A percentile compares a stretch with the other conserved stretches of the same genome.
phyloP scores from a whole-genome alignment of 495 filamentous ascomycete species.

The Glarea lozoyensis region DNA sequence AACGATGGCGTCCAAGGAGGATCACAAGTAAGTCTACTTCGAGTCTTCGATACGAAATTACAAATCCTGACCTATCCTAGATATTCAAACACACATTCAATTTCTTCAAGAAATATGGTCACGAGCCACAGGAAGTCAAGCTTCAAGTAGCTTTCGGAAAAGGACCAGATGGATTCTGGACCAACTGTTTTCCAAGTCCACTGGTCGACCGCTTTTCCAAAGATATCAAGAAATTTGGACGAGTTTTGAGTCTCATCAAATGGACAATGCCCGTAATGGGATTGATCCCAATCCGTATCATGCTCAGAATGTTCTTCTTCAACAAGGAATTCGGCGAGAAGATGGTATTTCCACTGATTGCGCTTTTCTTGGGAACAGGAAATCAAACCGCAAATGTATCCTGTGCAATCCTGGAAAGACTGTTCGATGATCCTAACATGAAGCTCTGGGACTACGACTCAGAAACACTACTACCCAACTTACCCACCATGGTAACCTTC shows the following conservation, averaged over 20 bases:
- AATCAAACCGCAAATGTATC: conserved; percentile 75
- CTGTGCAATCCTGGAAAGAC: conserved; percentile 62
- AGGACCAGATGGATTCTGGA: conserved; percentile 64
- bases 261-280: conserved; percentile 65
- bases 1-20: conserved; percentile 85
- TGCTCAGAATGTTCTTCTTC: conserved; percentile 64
- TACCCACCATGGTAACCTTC: conserved; percentile 76
- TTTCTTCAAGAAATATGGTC: conserved; percentile 62
- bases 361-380: conserved; percentile 70
- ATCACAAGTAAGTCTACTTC: conserved; percentile 31
- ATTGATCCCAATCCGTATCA: conserved; percentile 59
- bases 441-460: conserved; percentile 67
- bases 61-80: conserved; percentile 13
- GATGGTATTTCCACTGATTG: conserved; percentile 66
- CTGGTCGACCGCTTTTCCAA: conserved; percentile 51
- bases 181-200: conserved; percentile 67
- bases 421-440: conserved; percentile 67
- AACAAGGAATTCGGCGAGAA: conserved; percentile 64
- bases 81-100: conserved; percentile 78
- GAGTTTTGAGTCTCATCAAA: conserved; percentile 57
- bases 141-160: conserved; percentile 80
- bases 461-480: conserved; percentile 58
- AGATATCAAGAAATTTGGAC: conserved; percentile 59
- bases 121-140: conserved; percentile 58
- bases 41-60: neutral